A percentile compares a stretch with the other conserved stretches of the same genome.
Conservation (phyloP, 768 basidiomycete genomes). For the Pleurotus tuber-regium region DNA sequence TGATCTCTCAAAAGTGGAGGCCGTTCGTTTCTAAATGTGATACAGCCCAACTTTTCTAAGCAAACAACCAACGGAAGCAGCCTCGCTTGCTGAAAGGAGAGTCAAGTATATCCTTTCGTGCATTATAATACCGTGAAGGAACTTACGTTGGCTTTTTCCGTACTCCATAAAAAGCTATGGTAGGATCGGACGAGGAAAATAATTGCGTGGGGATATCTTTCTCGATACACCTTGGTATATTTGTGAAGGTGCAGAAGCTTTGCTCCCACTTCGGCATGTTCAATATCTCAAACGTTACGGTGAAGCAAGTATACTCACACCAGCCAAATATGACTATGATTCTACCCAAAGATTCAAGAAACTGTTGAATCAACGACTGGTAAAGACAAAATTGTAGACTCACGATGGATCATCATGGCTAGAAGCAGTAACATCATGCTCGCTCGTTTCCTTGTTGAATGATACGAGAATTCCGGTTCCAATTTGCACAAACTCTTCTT, state of each 20-base stretch:
- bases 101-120: too few relatives aligned
- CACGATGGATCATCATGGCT: background rate
- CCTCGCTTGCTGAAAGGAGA: slow-evolving; percentile 29
- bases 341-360: slow-evolving; percentile 17
- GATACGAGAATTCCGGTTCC: background rate
- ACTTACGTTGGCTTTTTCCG: slow-evolving; percentile 29
- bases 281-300: background rate
- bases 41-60: slow-evolving; percentile 33
- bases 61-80: slow-evolving; percentile 35
- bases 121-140: too few relatives aligned
- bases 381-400: background rate
- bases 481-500: background rate
- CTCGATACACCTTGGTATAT: slow-evolving; percentile 37
- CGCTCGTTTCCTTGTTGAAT: background rate
- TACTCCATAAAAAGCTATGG: slow-evolving; percentile 33
- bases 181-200: slow-evolving; percentile 39
- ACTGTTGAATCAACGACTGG: background rate
- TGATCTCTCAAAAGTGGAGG: background rate
- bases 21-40: slow-evolving; percentile 17
- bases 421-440: too few relatives aligned
- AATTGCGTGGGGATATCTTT: slow-evolving; percentile 41
- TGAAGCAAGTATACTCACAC: slow-evolving; percentile 32
- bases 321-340: slow-evolving; percentile 44
- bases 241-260: slow-evolving; percentile 42
- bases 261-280: slow-evolving; percentile 37